phyloP scores from a whole-genome alignment of 2,329 filamentous ascomycete species.

The Fusarium metavorans region DNA sequence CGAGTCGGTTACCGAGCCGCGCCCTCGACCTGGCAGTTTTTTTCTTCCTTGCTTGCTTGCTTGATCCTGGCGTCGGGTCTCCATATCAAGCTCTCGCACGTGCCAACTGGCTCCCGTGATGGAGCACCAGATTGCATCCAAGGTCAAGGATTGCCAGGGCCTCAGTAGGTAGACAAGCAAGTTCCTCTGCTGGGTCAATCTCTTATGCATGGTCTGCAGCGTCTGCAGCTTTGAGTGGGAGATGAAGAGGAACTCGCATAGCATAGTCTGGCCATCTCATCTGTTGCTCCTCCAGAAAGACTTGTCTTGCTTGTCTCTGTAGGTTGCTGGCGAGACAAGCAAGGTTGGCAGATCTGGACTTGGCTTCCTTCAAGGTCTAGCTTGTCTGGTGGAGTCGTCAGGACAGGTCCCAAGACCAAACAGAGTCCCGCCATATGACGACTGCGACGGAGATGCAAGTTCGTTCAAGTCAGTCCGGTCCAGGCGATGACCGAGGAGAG shows the following conservation, averaged over 20 bases:
- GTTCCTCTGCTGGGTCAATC: neutral
- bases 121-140: conserved; percentile 10
- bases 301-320: neutral
- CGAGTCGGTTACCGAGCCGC: conserved; percentile 24
- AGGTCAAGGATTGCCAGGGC: conserved; percentile 19
- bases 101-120: conserved; percentile 33
- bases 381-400: conserved; percentile 12
- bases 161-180: neutral
- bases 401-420: conserved; percentile 28
- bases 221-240: neutral
- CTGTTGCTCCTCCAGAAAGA: neutral
- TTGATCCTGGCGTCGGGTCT: conserved; percentile 13
- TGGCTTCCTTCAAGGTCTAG: neutral
- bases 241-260: conserved; percentile 6
- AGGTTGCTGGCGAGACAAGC: neutral
- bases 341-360: conserved; percentile 19
- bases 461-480: neutral
- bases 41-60: neutral
- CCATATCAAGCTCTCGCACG: conserved; percentile 40
- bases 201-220: neutral
- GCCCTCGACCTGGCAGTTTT: conserved; percentile 4
- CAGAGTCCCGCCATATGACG: conserved; percentile 24
- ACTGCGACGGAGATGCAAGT: conserved; percentile 1
- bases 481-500: conserved; percentile 1
- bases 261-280: neutral